Conservation (phyloP, 1,284 basidiomycete species). For the Irpex rosettiformis region DNA sequence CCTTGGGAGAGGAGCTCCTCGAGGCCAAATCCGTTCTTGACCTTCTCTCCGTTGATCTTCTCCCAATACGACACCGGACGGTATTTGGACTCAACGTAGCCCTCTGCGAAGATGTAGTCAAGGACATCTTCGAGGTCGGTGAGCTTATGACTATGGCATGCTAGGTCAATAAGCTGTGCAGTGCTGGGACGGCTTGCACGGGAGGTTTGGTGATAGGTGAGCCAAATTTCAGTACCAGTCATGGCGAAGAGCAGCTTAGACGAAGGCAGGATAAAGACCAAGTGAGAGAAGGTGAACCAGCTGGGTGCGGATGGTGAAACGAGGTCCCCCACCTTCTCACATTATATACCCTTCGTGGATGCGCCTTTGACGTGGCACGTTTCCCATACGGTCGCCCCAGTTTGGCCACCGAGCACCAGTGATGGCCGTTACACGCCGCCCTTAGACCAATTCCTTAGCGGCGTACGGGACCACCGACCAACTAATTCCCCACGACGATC, state of each 20-base stretch:
- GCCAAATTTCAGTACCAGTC: conserved; percentile 39
- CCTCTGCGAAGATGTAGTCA: conserved; percentile 44
- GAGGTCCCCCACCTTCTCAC: not conserved
- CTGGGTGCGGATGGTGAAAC: not conserved
- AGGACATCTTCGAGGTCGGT: conserved; percentile 44
- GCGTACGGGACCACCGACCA: not conserved
- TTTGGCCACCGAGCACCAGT: not conserved
- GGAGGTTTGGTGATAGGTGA: conserved; percentile 43
- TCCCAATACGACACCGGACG: conserved; percentile 42
- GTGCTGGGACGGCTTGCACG: conserved; percentile 37
- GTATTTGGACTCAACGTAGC: conserved; percentile 41
- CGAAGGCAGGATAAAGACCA: not conserved
- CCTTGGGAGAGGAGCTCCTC: conserved; percentile 39
- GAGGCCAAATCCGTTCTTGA: conserved; percentile 32
- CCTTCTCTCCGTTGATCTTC: conserved; percentile 32
- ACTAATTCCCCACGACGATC: not conserved
- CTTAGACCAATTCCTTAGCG: not conserved
- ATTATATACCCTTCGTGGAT: not conserved
- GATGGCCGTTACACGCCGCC: not conserved
- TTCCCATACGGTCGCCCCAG: not conserved
- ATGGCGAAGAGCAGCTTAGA: conserved; percentile 15
- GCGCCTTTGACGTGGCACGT: conserved; percentile 1
- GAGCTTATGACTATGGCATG: conserved; percentile 35
- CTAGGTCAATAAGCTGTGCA: conserved; percentile 44
- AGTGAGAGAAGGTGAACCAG: not conserved